Evolutionary conservation across 2,329 filamentous ascomycete species (phyloP).

Genomic region (Alternaria alternata): DNA sequence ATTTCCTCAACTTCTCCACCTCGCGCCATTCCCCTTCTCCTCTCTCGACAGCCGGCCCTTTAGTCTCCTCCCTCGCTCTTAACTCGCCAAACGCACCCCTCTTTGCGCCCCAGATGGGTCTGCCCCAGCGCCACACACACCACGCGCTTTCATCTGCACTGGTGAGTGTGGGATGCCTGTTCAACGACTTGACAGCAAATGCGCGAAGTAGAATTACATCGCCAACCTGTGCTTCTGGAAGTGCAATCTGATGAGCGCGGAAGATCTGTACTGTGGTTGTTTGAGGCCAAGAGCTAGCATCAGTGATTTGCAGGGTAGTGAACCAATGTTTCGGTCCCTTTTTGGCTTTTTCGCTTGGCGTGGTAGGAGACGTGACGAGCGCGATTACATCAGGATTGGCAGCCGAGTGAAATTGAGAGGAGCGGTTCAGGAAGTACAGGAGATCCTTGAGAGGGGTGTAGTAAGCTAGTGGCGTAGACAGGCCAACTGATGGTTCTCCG

Average conservation of each 20-base stretch:
- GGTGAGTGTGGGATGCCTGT: slow-evolving; percentile 46
- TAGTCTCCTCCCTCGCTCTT: slow-evolving; percentile 53
- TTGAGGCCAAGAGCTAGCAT: slow-evolving; percentile 43
- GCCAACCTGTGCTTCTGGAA: slow-evolving; percentile 53
- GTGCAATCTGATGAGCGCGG: slow-evolving; percentile 52
- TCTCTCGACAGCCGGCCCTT: slow-evolving; percentile 57
- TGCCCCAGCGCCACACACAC: slow-evolving; percentile 57
- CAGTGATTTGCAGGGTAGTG: slow-evolving; percentile 54
- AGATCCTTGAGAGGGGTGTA: slow-evolving; percentile 56
- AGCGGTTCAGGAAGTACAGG: slow-evolving; percentile 51
- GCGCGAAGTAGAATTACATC: slow-evolving; percentile 56
- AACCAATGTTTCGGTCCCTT: slow-evolving; percentile 55
- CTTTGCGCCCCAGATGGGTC: slow-evolving; percentile 38
- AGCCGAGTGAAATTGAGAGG: slow-evolving; percentile 44
- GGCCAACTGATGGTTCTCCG: slow-evolving; percentile 43
- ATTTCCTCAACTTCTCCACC: slow-evolving; percentile 51
- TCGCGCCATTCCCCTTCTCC: slow-evolving; percentile 56
- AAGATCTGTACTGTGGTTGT: slow-evolving; percentile 52
- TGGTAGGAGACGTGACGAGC: slow-evolving; percentile 50
- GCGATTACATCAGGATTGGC: slow-evolving; percentile 55
- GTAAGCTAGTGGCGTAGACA: slow-evolving; percentile 54
- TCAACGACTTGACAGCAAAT: slow-evolving; percentile 54
- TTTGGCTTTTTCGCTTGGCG: slow-evolving; percentile 48
- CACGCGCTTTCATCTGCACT: slow-evolving; percentile 56
- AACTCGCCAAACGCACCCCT: slow-evolving; percentile 40